Conservation (phyloP, 306 rosid species). For the Argentina anserina region DNA sequence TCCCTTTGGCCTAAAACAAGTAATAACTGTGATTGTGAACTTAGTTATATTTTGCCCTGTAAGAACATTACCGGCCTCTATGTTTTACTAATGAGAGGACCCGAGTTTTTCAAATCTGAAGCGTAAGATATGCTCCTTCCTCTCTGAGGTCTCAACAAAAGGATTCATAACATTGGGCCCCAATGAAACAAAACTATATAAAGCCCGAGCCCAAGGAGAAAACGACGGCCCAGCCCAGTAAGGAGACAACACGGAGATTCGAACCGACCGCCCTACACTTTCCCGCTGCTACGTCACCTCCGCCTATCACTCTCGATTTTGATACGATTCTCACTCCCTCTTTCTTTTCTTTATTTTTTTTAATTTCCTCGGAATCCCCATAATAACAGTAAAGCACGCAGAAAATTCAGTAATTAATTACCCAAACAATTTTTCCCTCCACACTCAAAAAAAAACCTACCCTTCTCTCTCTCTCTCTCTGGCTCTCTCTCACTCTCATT, state of each 20-base stretch:
- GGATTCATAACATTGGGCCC: background rate
- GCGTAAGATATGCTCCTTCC: too few relatives aligned
- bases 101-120: too few relatives aligned
- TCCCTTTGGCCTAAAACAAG: background rate
- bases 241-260: background rate
- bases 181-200: too few relatives aligned
- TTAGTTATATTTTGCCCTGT: background rate
- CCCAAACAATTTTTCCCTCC: conserved; percentile 1
- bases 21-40: background rate
- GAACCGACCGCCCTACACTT: background rate
- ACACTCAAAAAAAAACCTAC: conserved; percentile 11
- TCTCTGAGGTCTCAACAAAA: background rate
- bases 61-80: background rate
- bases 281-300: background rate
- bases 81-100: background rate
- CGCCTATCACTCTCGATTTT: background rate
- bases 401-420: background rate
- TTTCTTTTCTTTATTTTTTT: background rate
- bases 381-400: background rate
- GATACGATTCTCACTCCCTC: background rate
- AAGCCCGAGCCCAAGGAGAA: background rate
- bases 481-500: background rate
- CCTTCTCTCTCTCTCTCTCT: background rate
- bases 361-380: background rate
- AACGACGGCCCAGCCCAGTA: background rate